Conservation (phyloP, 495 filamentous ascomycete genomes). For the Beverwykella pulmonaria region DNA sequence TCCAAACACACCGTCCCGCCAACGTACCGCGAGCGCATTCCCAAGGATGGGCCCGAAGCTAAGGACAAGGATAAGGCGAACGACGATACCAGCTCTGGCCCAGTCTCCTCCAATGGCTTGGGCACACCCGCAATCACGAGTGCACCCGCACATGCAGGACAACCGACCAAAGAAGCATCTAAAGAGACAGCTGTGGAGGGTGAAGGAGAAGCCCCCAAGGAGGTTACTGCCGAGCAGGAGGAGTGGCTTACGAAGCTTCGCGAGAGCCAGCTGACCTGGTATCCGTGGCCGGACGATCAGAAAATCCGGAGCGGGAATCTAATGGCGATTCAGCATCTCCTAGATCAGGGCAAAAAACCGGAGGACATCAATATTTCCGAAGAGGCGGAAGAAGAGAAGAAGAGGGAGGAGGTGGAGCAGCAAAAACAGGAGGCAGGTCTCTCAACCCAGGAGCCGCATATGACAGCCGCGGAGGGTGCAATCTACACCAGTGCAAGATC, state of each 20-base stretch:
- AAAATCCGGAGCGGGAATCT: constrained; percentile 26
- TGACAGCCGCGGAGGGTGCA: neutral
- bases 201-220: neutral
- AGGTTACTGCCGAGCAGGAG: constrained; percentile 23
- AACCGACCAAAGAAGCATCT: neutral
- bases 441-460: neutral
- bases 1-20: constrained; percentile 71
- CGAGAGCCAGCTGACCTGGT: neutral
- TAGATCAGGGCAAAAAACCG: constrained; percentile 5
- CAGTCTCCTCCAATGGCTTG: constrained; percentile 16
- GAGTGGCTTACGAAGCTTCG: constrained; percentile 26
- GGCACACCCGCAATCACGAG: constrained; percentile 8
- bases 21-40: constrained; percentile 53
- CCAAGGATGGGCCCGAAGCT: constrained; percentile 28
- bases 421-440: neutral
- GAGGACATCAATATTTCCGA: neutral
- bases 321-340: constrained; percentile 21
- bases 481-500: neutral
- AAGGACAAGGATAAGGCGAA: constrained; percentile 28
- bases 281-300: constrained; percentile 20
- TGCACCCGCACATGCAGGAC: neutral
- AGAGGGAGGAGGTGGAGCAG: neutral
- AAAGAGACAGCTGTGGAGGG: neutral
- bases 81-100: constrained; percentile 30
- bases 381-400: neutral